Conservation (phyloP, 2,329 filamentous ascomycete genomes). For the Sphaerulina musiva region DNA sequence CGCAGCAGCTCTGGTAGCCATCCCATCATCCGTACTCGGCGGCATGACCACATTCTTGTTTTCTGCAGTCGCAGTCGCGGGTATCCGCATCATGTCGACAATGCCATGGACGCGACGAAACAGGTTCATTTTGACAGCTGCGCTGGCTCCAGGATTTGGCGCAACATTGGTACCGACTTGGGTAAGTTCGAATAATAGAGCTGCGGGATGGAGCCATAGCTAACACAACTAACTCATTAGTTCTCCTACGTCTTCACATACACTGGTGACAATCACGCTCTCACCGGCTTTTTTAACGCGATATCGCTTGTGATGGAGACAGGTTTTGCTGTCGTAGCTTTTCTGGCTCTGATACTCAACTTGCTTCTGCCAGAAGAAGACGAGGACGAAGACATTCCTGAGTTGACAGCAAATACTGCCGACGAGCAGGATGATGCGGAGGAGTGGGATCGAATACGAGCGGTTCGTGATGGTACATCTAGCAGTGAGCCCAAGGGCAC, state of each 20-base stretch:
- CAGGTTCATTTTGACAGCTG: constrained; percentile 72
- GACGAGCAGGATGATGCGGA: constrained; percentile 37
- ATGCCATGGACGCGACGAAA: constrained; percentile 72
- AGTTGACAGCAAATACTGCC: constrained; percentile 38
- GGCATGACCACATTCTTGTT: constrained; percentile 70
- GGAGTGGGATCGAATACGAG: constrained; percentile 37
- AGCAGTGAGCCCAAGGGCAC: neutral
- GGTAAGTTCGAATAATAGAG: constrained; percentile 4
- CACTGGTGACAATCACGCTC: constrained; percentile 56
- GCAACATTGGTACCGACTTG: constrained; percentile 42
- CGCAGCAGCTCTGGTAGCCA: constrained; percentile 69
- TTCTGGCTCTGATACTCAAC: constrained; percentile 68
- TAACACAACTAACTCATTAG: neutral
- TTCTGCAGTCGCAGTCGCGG: constrained; percentile 66
- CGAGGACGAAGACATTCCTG: constrained; percentile 53
- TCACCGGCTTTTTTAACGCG: constrained; percentile 69
- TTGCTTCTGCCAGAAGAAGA: constrained; percentile 65
- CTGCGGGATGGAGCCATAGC: neutral
- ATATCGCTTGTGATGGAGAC: constrained; percentile 46
- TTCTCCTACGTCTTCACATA: constrained; percentile 63
- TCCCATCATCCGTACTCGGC: constrained; percentile 51
- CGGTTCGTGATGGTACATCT: neutral
- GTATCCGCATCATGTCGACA: constrained; percentile 66
- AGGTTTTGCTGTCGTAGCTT: constrained; percentile 67
- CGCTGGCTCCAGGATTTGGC: constrained; percentile 63